Evolutionary conservation across 2,329 filamentous ascomycete species (phyloP).

Genomic region (Dactylella cylindrospora): DNA sequence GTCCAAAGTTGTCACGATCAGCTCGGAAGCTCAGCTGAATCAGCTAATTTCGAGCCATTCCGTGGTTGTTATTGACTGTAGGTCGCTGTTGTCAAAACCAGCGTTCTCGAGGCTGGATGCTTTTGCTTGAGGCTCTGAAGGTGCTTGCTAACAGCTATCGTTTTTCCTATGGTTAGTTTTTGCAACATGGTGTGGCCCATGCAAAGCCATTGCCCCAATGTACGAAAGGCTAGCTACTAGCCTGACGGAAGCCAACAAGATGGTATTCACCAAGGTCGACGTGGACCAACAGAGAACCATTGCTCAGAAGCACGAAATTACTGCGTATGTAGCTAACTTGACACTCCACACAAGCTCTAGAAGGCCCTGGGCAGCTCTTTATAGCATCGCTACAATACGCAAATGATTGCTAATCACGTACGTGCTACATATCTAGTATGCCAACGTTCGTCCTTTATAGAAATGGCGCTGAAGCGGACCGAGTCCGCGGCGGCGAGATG

Average conservation of each 20-base stretch:
- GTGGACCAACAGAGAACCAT: conserved; percentile 75
- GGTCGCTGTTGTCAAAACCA: conserved; percentile 53
- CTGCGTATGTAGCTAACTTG: conserved; percentile 57
- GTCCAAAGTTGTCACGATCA: conserved; percentile 55
- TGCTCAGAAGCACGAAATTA: conserved; percentile 70
- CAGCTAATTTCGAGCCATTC: conserved; percentile 69
- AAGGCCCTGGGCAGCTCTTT: not conserved
- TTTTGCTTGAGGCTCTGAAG: not conserved
- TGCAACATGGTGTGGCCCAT: conserved; percentile 81
- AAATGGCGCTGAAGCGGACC: conserved; percentile 66
- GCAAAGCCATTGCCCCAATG: conserved; percentile 77
- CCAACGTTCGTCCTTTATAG: conserved; percentile 93
- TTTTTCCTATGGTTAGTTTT: conserved; percentile 64
- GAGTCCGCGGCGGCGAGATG: conserved; percentile 73
- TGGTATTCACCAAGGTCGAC: conserved; percentile 87
- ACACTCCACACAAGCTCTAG: too few relatives aligned
- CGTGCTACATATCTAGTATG: conserved; percentile 56
- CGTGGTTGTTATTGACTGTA: conserved; percentile 87
- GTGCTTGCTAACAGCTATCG: conserved; percentile 47
- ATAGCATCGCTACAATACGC: conserved; percentile 1
- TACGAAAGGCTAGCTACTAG: conserved; percentile 74
- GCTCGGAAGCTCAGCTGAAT: conserved; percentile 68
- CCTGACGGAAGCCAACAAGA: conserved; percentile 69
- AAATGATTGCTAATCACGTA: not conserved
- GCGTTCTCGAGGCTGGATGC: conserved; percentile 1